These are phyloP conservation scores for Colletotrichum sublineola DNA, from an alignment of 2,329 filamentous ascomycete genomes.

Conservation along the genomic window DNA sequence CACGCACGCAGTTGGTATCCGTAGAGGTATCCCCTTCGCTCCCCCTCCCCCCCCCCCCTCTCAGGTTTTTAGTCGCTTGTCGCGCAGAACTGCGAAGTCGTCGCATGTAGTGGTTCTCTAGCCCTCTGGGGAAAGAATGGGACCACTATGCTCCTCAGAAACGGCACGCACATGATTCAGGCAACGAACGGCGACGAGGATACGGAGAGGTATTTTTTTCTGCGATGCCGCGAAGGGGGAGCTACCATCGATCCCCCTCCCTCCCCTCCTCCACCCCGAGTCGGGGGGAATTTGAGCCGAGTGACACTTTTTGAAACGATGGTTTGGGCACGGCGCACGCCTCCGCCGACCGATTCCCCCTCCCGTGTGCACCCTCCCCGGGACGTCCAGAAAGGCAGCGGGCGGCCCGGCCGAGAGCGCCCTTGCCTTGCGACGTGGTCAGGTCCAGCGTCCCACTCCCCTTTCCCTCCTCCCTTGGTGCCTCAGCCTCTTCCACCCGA, in stretches of 20 bases:
- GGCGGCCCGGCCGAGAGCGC: slow-evolving; percentile 28
- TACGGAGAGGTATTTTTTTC: background rate
- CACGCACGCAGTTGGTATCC: background rate
- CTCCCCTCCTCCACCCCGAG: background rate
- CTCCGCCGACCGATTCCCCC: background rate
- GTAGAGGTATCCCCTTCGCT: background rate
- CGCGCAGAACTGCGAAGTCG: background rate
- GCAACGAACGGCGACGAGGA: background rate
- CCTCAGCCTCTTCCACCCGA: background rate
- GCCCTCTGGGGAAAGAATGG: background rate
- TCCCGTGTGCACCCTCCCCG: background rate
- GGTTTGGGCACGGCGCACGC: background rate
- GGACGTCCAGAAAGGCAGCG: slow-evolving; percentile 3
- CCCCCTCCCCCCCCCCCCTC: background rate
- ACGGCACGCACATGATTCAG: background rate
- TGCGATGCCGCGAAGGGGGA: background rate
- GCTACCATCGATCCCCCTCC: background rate
- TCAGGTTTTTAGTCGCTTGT: background rate
- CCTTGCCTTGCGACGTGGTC: slow-evolving; percentile 21
- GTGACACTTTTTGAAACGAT: background rate
- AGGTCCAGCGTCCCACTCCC: background rate
- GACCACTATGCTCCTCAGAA: background rate
- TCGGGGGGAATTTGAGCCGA: background rate
- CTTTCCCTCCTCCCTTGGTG: background rate
- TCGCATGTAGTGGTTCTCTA: background rate